A percentile compares a stretch with the other conserved stretches of the same genome.
Conservation (phyloP, 2,329 filamentous ascomycete genomes). For the Fusarium odoratissimum region DNA sequence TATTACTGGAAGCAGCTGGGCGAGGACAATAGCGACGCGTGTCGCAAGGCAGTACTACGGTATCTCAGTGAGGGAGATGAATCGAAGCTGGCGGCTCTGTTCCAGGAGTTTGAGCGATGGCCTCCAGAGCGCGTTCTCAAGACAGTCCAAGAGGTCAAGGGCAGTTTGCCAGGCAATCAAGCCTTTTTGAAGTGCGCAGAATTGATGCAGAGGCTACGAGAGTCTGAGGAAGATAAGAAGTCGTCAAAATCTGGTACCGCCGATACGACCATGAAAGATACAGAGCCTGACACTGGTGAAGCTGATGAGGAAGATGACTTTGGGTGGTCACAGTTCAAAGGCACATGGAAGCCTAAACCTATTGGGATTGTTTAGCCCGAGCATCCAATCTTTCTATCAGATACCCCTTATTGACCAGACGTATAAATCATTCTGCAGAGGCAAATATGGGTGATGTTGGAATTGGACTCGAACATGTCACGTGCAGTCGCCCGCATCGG, state of each 20-base stretch:
- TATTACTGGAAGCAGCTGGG: constrained; percentile 80
- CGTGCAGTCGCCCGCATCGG: constrained; percentile 31
- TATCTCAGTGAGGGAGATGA: constrained; percentile 54
- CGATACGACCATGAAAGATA: constrained; percentile 23
- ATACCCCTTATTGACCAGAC: constrained; percentile 27
- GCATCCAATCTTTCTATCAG: not conserved
- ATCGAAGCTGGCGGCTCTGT: constrained; percentile 35
- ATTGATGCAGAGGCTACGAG: constrained; percentile 55
- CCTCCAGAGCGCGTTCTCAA: constrained; percentile 52
- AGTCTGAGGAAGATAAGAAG: constrained; percentile 14
- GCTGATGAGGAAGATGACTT: constrained; percentile 38
- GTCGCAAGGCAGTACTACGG: constrained; percentile 51
- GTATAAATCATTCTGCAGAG: not conserved
- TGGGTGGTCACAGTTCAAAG: constrained; percentile 63
- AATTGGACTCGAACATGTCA: constrained; percentile 21
- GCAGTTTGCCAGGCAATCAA: constrained; percentile 55
- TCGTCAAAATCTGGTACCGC: constrained; percentile 10
- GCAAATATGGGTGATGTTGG: not conserved
- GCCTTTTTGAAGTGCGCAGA: constrained; percentile 58
- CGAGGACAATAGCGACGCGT: constrained; percentile 45
- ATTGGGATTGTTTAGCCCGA: constrained; percentile 63
- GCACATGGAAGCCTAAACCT: constrained; percentile 67
- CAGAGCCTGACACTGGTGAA: constrained; percentile 35
- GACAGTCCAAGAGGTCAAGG: constrained; percentile 54
- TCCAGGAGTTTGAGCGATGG: constrained; percentile 51